Conservation (phyloP, 2,329 filamentous ascomycete species). For the Beauveria pseudobassiana region DNA sequence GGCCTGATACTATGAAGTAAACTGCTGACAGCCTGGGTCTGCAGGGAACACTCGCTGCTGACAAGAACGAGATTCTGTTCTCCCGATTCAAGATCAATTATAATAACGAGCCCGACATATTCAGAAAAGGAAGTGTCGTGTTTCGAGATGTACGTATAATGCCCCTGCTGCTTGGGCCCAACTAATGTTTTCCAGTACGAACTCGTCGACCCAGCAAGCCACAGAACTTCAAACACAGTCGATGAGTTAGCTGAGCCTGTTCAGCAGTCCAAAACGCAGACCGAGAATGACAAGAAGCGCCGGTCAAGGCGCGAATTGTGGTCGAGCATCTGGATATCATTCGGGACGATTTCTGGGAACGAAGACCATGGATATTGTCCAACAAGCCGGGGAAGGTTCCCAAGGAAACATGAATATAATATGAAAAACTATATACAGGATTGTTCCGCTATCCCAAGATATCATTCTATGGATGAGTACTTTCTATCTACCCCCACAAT, state of each 20-base stretch:
- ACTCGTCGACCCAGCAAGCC: slow-evolving; percentile 51
- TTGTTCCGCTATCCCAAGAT: neutral
- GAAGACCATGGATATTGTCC: slow-evolving; percentile 74
- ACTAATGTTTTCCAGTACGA: slow-evolving; percentile 51
- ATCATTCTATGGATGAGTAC: neutral
- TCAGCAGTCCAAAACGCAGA: slow-evolving; percentile 67
- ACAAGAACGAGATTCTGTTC: slow-evolving; percentile 96
- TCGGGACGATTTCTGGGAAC: slow-evolving; percentile 88
- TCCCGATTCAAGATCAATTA: slow-evolving; percentile 89
- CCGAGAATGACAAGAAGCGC: slow-evolving; percentile 75
- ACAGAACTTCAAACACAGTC: slow-evolving; percentile 38
- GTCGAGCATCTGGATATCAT: slow-evolving; percentile 91
- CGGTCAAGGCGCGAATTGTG: slow-evolving; percentile 71
- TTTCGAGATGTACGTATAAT: slow-evolving; percentile 62
- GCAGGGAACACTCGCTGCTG: slow-evolving; percentile 72
- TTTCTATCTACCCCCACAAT: neutral
- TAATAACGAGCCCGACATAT: slow-evolving; percentile 91
- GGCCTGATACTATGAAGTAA: neutral
- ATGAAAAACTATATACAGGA: neutral
- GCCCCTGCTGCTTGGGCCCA: neutral
- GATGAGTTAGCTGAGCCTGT: slow-evolving; percentile 45
- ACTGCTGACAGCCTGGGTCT: slow-evolving; percentile 14
- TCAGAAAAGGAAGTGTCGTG: slow-evolving; percentile 85
- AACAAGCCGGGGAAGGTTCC: slow-evolving; percentile 65
- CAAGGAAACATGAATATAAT: slow-evolving; percentile 40